Conservation (phyloP, 2,329 filamentous ascomycete genomes). For the Colletotrichum graminicola region DNA sequence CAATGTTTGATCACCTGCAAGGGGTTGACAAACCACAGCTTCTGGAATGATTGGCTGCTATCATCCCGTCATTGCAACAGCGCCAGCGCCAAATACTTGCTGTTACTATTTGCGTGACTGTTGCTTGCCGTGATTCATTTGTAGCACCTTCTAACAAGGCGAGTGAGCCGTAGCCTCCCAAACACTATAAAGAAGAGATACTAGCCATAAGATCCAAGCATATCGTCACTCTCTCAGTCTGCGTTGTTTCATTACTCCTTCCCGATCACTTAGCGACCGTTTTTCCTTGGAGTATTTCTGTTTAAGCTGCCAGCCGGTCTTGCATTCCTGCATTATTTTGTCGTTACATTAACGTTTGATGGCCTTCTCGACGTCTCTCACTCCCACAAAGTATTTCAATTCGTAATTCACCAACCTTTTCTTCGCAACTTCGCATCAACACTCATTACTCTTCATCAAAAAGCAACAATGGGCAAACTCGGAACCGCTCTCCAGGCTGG, state of each 20-base stretch:
- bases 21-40: not conserved
- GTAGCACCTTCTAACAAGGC: not conserved
- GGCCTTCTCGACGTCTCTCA: not conserved
- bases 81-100: conserved; percentile 6
- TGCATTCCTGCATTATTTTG: not conserved
- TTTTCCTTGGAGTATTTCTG: conserved; percentile 23
- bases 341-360: not conserved
- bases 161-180: conserved; percentile 17
- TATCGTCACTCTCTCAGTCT: conserved; percentile 7
- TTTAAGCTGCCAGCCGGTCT: conserved; percentile 19
- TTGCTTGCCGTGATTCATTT: conserved; percentile 26
- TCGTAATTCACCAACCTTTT: not conserved
- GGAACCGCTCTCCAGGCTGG: conserved; percentile 50
- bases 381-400: not conserved
- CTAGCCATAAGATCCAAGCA: not conserved
- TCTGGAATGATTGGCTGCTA: conserved; percentile 23
- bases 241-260: not conserved
- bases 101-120: conserved; percentile 16
- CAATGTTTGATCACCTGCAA: conserved; percentile 11
- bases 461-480: conserved; percentile 48
- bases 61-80: conserved; percentile 11
- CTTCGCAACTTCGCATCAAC: not conserved
- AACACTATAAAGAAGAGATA: conserved; percentile 24
- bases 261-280: not conserved
- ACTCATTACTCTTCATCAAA: not conserved